phyloP scores from a whole-genome alignment of 2,329 filamentous ascomycete genomes.

The Penicillium sp. region DNA sequence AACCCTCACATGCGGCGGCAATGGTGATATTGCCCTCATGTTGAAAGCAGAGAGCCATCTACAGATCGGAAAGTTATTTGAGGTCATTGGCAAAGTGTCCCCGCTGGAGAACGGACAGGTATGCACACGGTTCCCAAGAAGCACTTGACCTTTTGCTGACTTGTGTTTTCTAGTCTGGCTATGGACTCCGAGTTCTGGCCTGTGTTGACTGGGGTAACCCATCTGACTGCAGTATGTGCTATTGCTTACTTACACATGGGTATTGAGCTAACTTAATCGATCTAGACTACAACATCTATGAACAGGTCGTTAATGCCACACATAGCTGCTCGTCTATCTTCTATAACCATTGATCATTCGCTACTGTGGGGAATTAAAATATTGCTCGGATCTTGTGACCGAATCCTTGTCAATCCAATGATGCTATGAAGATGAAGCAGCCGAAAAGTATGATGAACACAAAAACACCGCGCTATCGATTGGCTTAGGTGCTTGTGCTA shows the following conservation, averaged over 20 bases:
- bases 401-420: too few relatives aligned
- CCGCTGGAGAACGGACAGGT: slow-evolving; percentile 44
- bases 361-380: neutral
- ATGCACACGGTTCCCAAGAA: slow-evolving; percentile 1
- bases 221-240: slow-evolving; percentile 38
- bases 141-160: neutral
- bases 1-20: slow-evolving; percentile 68
- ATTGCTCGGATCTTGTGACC: neutral
- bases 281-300: slow-evolving; percentile 72
- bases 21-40: slow-evolving; percentile 71
- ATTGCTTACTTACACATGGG: neutral
- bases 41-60: slow-evolving; percentile 62
- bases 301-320: slow-evolving; percentile 80
- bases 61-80: slow-evolving; percentile 48
- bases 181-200: slow-evolving; percentile 44
- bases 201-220: slow-evolving; percentile 47
- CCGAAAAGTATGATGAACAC: too few relatives aligned
- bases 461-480: too few relatives aligned
- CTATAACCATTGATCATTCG: slow-evolving; percentile 53
- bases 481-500: too few relatives aligned
- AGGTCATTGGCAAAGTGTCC: slow-evolving; percentile 49
- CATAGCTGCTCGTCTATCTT: slow-evolving; percentile 82
- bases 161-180: slow-evolving; percentile 28
- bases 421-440: too few relatives aligned
- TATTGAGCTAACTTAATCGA: neutral